Base-by-base conservation (phyloP, 768 basidiomycete species). In the Trametes gibbosa region DNA sequence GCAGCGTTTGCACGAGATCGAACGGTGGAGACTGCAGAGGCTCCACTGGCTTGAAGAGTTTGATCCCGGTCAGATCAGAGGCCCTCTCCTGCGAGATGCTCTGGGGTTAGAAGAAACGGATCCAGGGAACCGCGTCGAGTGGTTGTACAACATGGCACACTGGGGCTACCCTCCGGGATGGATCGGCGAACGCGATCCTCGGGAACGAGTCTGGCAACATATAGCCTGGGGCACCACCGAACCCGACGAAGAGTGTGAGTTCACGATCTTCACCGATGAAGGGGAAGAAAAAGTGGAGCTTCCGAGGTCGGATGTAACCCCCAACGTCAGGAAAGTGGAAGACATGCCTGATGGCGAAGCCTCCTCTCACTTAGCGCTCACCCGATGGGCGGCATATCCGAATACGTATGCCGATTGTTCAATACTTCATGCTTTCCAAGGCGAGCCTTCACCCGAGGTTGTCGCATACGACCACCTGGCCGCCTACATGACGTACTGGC, bases 101-200 rank as follows among this genome's bases (percentile, higher is more conserved):
- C 73, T 90, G 27, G 81, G 77, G 17, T 51, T 81, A 27, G 45
- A 60, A 21, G 70, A 71, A 2, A 77, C 75, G 5, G 76, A 79
- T 47, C 50, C 58, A 0, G 76, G 71, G 25, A 74, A 76, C 50
- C 24, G 63, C 29, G 61, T 68, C 10, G 65, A 64, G 32, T 88
- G 86, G 84, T 76, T 90, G 41, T 75, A 67, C 43, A 83, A 84
- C 46, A 90, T 92, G 69, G 75, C 83, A 25, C 64, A 74, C 39
- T 90, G 87, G 87, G 90, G 90, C 0, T 92, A 90, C 67, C 90
- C 90, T n/a, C 79, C 77, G 14, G 90, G 90, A 0, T 92, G 88
- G 87, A 67, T 79, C 21, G 70, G 75, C 48, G 61, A 62, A 12
- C 63, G 53, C 50, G 84, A 91, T 67, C 90, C 89, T 7, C 77